Base-by-base conservation (phyloP, 2,329 filamentous ascomycete species). In the Cercospora sp. region DNA sequence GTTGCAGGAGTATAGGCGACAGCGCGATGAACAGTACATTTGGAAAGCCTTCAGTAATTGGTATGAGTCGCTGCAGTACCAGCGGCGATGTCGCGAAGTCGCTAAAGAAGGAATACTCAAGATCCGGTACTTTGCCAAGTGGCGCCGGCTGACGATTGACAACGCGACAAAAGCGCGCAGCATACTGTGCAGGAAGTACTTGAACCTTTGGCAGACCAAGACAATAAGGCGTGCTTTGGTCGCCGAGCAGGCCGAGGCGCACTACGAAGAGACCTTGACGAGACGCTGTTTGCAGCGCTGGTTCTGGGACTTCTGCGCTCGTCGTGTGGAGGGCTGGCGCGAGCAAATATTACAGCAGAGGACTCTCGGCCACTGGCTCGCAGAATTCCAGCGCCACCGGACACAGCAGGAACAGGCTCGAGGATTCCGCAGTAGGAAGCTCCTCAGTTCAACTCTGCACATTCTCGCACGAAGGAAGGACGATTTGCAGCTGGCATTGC, bases 11-110 rank as follows among this genome's bases (percentile, higher is more conserved):
- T 58, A 58, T 42, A 36, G 55, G 20, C 65, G 62, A 2, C 89
- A 89, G 57, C 86, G 90, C 68, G 85, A 91, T 74, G 79, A 91
- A 10, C 90, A 88, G 72, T 82, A 92, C 6, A 78, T 90, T 66
- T 86, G 84, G 3, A 89, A 88, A 76, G 85, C 87, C 2, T 88
- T 92, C 66, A 86, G 84, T 1, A 88, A 90, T 71, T 96, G 92
- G 92, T 86, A 86, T 10, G 85, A 86, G 64, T 83, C 85, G 61
- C 85, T 91, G 10, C 85, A 84, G 5, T 88, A 91, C 13, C 87
- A 92, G 74, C 82, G 88, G 16, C 85, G 88, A 69, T 86, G 87
- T 48, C 92, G 60, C 20, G 53, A 68, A 30, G 33, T 68, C 26
- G 65, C 60, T 18, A 68, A 69, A 40, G 45, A 67, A 20, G 40